Conservation (phyloP, 2,329 filamentous ascomycete species). For the Didymellaceae sp. region DNA sequence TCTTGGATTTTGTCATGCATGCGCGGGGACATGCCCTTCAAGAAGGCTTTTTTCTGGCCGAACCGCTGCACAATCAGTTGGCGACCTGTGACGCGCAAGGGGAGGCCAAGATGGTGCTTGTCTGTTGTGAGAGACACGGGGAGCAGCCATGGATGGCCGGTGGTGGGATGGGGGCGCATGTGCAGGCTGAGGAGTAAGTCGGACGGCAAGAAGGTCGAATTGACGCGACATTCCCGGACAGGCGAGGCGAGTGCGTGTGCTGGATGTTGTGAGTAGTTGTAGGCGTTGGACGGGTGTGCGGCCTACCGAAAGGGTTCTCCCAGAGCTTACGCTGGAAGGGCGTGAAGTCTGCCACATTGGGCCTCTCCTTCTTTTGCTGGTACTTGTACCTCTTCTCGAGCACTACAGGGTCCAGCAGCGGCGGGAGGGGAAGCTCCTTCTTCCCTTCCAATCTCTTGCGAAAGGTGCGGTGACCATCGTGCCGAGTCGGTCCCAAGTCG, state of each 20-base stretch:
- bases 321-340: constrained; percentile 65
- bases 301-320: constrained; percentile 69
- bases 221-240: constrained; percentile 62
- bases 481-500: constrained; percentile 37
- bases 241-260: constrained; percentile 68
- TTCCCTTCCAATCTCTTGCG: constrained; percentile 43
- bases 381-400: constrained; percentile 44
- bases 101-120: constrained; percentile 30
- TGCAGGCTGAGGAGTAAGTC: constrained; percentile 70
- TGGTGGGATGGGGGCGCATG: constrained; percentile 62
- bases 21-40: constrained; percentile 29
- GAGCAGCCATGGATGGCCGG: constrained; percentile 62
- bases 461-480: constrained; percentile 42
- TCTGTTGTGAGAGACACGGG: constrained; percentile 51
- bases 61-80: constrained; percentile 25
- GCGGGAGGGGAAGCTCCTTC: constrained; percentile 54
- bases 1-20: constrained; percentile 44
- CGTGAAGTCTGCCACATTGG: constrained; percentile 50
- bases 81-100: constrained; percentile 31
- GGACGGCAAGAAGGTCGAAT: constrained; percentile 60
- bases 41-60: constrained; percentile 32
- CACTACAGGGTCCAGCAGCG: constrained; percentile 55
- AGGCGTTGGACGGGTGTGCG: constrained; percentile 5
- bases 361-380: constrained; percentile 51
- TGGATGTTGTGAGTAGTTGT: constrained; percentile 37